Evolutionary conservation across 2,329 filamentous ascomycete species (phyloP), one percentile per base, ranked within the genome.

Genomic region (Albophoma yamanashiensis): DNA sequence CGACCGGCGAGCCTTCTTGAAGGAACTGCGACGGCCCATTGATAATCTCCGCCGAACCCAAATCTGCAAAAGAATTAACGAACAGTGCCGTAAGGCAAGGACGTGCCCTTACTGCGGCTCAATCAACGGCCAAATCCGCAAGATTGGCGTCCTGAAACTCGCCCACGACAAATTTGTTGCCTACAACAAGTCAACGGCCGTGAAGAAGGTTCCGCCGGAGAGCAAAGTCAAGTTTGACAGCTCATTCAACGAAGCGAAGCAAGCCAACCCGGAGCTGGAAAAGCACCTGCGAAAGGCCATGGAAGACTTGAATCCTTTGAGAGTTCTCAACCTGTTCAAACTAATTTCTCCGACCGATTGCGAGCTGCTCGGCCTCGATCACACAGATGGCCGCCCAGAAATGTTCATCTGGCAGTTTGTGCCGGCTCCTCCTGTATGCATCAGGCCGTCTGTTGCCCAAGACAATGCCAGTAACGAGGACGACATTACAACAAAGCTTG

Each of bases 331-430:
- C 66, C 82, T 99, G 39, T 96, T 99, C 78, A 92, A 92, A 73
- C 86, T 89, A 69, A 91, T 99, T 60, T 88, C 86, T 15, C 84
- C 89, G 2, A 84, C 85, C 9, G 94, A 99, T 72, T 96, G 93
- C 71, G 92, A 97, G 73, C 80, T 99, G 27, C 80, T 99, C 1
- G 93, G 93, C 5, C 84, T 99, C 67, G 87, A 97, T 68, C 90
- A 92, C 1, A 81, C 84, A 17, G 92, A 96, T 67, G 91, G 91
- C 14, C 84, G 92, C 22, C 94, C 94, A 0, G 94, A 99, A 71
- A 96, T 96, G 86, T 95, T 97, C 72, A 85, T 99, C 53, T 99
- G 94, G 94, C 92, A 96, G 70, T 96, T 92, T 69, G 82, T 99
- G 42, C 94, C 94, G 1, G 93, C 93, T 0, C 93, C 94, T 1